Conservation (phyloP, 2,329 filamentous ascomycete species). For the Ceratocystis alfenasii region DNA sequence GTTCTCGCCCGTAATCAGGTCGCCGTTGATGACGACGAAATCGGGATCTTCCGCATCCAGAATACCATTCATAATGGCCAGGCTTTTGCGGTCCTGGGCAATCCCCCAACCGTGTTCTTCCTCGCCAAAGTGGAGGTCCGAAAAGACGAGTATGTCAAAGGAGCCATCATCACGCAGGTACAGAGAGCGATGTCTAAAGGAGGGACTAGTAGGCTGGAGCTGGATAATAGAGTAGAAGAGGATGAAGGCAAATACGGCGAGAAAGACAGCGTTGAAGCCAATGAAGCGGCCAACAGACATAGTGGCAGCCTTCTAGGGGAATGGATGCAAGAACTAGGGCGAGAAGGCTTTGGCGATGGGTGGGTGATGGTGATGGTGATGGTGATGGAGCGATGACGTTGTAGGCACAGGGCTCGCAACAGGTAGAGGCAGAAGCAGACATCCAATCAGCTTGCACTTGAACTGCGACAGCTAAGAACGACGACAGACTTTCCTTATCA, state of each 20-base stretch:
- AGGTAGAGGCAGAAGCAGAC: neutral
- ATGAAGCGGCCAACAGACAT: neutral
- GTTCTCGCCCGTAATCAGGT: conserved; percentile 58
- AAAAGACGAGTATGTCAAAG: conserved; percentile 49
- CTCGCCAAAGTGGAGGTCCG: conserved; percentile 62
- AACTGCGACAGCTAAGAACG: neutral
- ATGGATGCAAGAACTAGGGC: neutral
- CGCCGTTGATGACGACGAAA: conserved; percentile 58
- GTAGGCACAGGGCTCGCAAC: too few relatives aligned
- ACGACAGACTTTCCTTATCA: neutral
- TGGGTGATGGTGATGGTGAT: too few relatives aligned
- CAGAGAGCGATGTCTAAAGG: conserved; percentile 1
- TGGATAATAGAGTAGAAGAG: conserved; percentile 14
- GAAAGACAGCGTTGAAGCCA: conserved; percentile 4
- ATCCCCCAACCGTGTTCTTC: conserved; percentile 40
- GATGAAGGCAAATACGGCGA: conserved; percentile 6
- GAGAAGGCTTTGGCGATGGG: neutral
- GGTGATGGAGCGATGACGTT: too few relatives aligned
- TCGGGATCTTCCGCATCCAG: conserved; percentile 45
- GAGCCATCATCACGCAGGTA: conserved; percentile 30
- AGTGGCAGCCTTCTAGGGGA: neutral
- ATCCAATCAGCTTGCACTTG: neutral
- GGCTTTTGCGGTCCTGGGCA: conserved; percentile 45
- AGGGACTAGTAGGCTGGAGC: conserved; percentile 13
- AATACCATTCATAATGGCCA: conserved; percentile 45